Evolutionary conservation across 768 basidiomycete species (phyloP), one percentile per base, ranked within the genome.

Genomic region (Boletus tylopilopsis): DNA sequence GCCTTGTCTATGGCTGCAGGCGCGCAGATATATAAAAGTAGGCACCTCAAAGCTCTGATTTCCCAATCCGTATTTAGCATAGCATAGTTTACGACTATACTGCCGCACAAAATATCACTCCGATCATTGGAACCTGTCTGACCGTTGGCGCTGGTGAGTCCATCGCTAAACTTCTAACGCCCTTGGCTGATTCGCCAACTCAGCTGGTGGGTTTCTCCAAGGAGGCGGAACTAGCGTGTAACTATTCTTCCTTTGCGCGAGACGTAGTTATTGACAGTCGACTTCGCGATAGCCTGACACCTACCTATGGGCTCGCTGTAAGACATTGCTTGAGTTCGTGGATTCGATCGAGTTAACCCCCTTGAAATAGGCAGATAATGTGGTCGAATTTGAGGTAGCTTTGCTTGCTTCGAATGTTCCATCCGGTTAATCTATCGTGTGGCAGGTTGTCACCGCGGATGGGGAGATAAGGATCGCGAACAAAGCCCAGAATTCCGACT

Each of bases 191-290:
- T 34, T 5, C 15, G 13, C 5, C n/a, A 9, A 16, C 8, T 12
- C 8, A 64, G 76, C 73, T 12, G 79, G 76, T 23, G 78, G 80
- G 9, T 81, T 70, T 68, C 43, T 76, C 3, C 68, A 71, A 47
- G 80, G 79, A 24, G 78, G 76, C 6, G 78, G 79, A 5, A 74
- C 78, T 45, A 68, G 74, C 39, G 54, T 65, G 38, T 63, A 38
- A 50, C 49, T 21, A 16, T 6, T 18, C 3, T 18, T 16, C 32
- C 15, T 18, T 7, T 25, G 34, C 16, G 8, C 10, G 21, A 9
- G 15, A 44, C 15, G 6, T 16, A 5, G 18, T 4, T 27, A 10
- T 23, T 37, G 32, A 58, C 9, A 21, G 5, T 29, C 23, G 13
- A 15, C 5, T n/a, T 8, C 9, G 12, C 1, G 34, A 15, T 10